Evolutionary conservation across 805 yeast genomes (phyloP).

Genomic region (Candida coquimbonensis): DNA sequence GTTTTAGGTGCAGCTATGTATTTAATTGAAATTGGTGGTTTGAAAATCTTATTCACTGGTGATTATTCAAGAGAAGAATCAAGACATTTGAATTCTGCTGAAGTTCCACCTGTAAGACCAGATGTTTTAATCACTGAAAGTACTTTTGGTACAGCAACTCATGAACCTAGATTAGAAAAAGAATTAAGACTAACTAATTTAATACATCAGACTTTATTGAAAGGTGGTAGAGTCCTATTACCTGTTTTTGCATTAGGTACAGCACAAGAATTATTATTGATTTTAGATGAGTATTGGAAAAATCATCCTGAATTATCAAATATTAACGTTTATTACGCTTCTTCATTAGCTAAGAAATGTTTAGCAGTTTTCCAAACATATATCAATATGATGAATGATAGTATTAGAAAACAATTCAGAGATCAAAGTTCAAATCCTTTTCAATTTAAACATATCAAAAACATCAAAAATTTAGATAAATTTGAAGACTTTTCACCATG

Average conservation of each 20-base stretch:
- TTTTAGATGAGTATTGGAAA: slow-evolving; percentile 93
- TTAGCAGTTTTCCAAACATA: slow-evolving; percentile 97
- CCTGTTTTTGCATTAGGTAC: slow-evolving; percentile 97
- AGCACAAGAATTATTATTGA: slow-evolving; percentile 87
- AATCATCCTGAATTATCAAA: slow-evolving; percentile 74
- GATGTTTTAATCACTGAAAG: slow-evolving; percentile 91
- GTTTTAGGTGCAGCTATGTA: slow-evolving; percentile 99
- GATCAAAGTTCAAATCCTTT: slow-evolving; percentile 85
- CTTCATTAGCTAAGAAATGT: slow-evolving; percentile 89
- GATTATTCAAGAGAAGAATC: slow-evolving; percentile 95
- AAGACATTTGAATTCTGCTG: slow-evolving; percentile 92
- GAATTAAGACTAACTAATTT: slow-evolving; percentile 75
- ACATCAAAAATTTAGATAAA: slow-evolving; percentile 69
- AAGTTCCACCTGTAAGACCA: slow-evolving; percentile 81
- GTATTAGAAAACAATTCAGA: slow-evolving; percentile 65
- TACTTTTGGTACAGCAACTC: slow-evolving; percentile 96
- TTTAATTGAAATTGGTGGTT: slow-evolving; percentile 88
- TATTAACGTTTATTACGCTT: slow-evolving; percentile 84
- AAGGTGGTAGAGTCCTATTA: slow-evolving; percentile 86
- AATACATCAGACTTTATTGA: slow-evolving; percentile 74
- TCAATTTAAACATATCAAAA: slow-evolving; percentile 77
- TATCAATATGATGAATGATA: slow-evolving; percentile 95
- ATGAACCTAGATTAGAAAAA: slow-evolving; percentile 81
- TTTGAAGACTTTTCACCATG: slow-evolving; percentile 94
- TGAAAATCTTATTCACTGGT: slow-evolving; percentile 86